Percentiles rank a stretch among this genome's conserved stretches.
phyloP scores from a whole-genome alignment of 176 grass and related monocot genomes.

The Phyllostachys edulis region DNA sequence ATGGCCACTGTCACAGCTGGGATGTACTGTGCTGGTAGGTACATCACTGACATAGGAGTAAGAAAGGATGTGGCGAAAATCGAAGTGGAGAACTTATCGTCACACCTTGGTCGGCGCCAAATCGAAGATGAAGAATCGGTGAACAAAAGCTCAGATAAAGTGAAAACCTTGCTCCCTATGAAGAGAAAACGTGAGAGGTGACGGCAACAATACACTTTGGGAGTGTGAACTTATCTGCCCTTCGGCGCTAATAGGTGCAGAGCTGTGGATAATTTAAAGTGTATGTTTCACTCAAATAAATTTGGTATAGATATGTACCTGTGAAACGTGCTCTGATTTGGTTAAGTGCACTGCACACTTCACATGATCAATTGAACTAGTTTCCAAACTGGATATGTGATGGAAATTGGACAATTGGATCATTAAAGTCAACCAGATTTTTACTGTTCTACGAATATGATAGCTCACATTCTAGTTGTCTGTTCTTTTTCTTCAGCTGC shows the following conservation, averaged over 20 bases:
- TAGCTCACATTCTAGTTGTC: background rate
- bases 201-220: background rate
- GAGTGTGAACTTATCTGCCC: background rate
- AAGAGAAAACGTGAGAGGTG: slow-evolving; percentile 60
- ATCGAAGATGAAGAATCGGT: slow-evolving; percentile 36
- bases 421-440: background rate
- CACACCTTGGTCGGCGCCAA: slow-evolving; percentile 43
- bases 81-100: slow-evolving; percentile 63
- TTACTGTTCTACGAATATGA: background rate
- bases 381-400: background rate
- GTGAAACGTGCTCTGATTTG: slow-evolving; percentile 7
- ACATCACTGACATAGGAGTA: slow-evolving; percentile 90
- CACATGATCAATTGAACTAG: slow-evolving; percentile 11
- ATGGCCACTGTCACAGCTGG: slow-evolving; percentile 97
- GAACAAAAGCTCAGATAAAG: slow-evolving; percentile 10
- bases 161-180: slow-evolving; percentile 46
- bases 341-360: background rate
- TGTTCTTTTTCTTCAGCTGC: background rate
- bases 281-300: slow-evolving; percentile 38
- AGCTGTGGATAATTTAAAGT: slow-evolving; percentile 41
- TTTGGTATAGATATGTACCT: slow-evolving; percentile 32
- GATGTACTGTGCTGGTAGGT: slow-evolving; percentile 89
- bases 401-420: slow-evolving; percentile 13
- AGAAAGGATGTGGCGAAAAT: slow-evolving; percentile 81
- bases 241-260: background rate